phyloP scores from a whole-genome alignment of 331 rosid genomes.

The Cydonia oblonga region DNA sequence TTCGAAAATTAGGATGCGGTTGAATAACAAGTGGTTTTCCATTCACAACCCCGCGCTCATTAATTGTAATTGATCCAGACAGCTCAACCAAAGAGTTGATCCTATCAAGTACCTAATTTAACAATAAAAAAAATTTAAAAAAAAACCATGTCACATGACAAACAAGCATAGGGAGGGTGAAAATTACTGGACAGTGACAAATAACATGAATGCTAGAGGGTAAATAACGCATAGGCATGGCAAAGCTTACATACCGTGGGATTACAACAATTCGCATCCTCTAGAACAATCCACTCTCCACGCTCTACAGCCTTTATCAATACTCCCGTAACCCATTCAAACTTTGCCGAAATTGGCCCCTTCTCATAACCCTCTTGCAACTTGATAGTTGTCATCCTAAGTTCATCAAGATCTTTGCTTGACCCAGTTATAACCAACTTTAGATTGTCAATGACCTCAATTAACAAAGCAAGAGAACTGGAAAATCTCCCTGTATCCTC shows the following conservation, averaged over 20 bases:
- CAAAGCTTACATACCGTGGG: constrained; percentile 57
- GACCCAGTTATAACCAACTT: constrained; percentile 33
- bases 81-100: constrained; percentile 89
- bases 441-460: constrained; percentile 46
- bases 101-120: constrained; percentile 79
- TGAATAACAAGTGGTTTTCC: constrained; percentile 65
- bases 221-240: background rate
- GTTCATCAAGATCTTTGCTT: constrained; percentile 39
- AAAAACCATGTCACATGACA: background rate
- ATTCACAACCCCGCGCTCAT: constrained; percentile 80
- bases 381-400: constrained; percentile 37
- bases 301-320: constrained; percentile 75
- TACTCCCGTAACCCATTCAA: constrained; percentile 81
- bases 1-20: constrained; percentile 80
- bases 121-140: background rate
- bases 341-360: constrained; percentile 45
- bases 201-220: background rate
- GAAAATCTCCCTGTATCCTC: constrained; percentile 37
- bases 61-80: constrained; percentile 68
- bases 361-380: constrained; percentile 39
- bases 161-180: background rate
- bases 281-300: constrained; percentile 92
- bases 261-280: constrained; percentile 87
- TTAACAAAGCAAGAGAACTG: constrained; percentile 34
- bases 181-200: background rate